Base-by-base conservation (phyloP, 257 asterid species). In the Verbascum thapsus region DNA sequence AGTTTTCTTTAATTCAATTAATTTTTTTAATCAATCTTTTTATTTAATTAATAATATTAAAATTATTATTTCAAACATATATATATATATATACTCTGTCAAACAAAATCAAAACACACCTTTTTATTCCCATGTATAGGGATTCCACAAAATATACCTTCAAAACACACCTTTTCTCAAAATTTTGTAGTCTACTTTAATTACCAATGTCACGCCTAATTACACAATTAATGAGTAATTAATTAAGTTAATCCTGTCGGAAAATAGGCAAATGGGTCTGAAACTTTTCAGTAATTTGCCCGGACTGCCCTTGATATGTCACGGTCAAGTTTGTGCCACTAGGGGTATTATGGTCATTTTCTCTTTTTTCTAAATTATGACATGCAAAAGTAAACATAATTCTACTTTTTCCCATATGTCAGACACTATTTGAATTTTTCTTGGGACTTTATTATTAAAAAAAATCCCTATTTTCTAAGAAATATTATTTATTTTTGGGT, bases 201-300 rank as follows among this genome's bases (percentile, higher is more conserved):
- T 70, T 81, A 66, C 86, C 84, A 57, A 70, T 71, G 85, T 41
- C 97, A 88, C 95, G 95, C 96, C 82, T 82, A 76, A 71, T 74
- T 39, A 55, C 70, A 38, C 50, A 73, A 48, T 73, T 73, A 78
- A 63, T 68, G 57, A 26, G 16, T 66, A 67, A 66, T 74, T 70
- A 72, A 61, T 66, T 58, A 37, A 58, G 48, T 65, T 63, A 78
- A 61, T 41, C 63, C 23, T 76, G 86, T 79, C 79, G 80, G 81
- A 65, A 51, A 59, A 63, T 57, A 50, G 61, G 50, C 69, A 61
- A 26, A 40, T 44, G 67, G 68, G 70, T 57, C 72, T 49, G 38
- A 15, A 51, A 63, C 74, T 71, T 75, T 56, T 69, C 89, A 75
- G 78, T 64, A 51, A 73, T 58, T 70, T 84, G 85, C 82, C 96